phyloP scores from a whole-genome alignment of 2,329 filamentous ascomycete species.

The Aspergillus latus region DNA sequence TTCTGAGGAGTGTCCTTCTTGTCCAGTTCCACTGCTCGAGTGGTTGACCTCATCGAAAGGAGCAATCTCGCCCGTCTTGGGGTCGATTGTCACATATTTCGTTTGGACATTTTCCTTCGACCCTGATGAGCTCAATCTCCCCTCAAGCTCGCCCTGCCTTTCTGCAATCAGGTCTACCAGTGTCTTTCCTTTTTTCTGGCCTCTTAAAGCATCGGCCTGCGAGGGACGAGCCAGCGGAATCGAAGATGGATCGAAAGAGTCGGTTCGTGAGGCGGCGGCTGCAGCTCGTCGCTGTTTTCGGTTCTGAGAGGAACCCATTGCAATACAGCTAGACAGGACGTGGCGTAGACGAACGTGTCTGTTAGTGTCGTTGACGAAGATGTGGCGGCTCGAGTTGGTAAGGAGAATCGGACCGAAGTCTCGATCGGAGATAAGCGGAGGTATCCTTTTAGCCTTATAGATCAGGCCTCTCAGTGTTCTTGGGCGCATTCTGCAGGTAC shows the following conservation, averaged over 20 bases:
- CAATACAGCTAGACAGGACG: background rate
- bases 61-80: slow-evolving; percentile 20
- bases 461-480: background rate
- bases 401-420: slow-evolving; percentile 2
- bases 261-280: slow-evolving; percentile 21
- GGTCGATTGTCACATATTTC: slow-evolving; percentile 39
- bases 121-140: slow-evolving; percentile 8
- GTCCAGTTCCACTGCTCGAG: slow-evolving; percentile 11
- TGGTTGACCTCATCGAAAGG: slow-evolving; percentile 27
- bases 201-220: slow-evolving; percentile 14
- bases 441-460: slow-evolving; percentile 11
- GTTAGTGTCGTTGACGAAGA: background rate
- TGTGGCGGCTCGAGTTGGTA: background rate
- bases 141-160: slow-evolving; percentile 37
- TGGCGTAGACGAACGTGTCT: background rate
- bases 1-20: background rate
- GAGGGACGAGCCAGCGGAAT: slow-evolving; percentile 35
- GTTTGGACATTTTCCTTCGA: slow-evolving; percentile 13
- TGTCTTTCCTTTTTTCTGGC: slow-evolving; percentile 34
- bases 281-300: slow-evolving; percentile 43
- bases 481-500: background rate
- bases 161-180: slow-evolving; percentile 48
- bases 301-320: slow-evolving; percentile 36
- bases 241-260: slow-evolving; percentile 30
- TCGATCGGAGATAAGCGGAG: slow-evolving; percentile 22